A percentile compares a stretch with the other conserved stretches of the same genome.
Evolutionary conservation across 2,329 filamentous ascomycete genomes (phyloP).

Genomic region (Fusarium camptoceras): DNA sequence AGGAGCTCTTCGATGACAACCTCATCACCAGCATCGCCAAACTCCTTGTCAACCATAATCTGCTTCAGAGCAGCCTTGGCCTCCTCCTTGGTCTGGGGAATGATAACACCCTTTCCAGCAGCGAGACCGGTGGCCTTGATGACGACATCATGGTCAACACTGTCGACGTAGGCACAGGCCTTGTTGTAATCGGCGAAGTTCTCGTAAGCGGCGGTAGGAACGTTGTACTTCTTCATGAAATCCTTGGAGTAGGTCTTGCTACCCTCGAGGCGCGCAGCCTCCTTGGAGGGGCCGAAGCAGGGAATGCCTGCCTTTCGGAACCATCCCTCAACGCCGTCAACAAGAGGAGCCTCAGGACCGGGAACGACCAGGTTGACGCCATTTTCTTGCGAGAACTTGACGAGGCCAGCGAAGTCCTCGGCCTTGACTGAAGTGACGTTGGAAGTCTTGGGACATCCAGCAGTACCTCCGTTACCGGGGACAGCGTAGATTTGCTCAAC

Average conservation of each 20-base stretch:
- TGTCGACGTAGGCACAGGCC: slow-evolving; percentile 80
- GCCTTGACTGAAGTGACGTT: slow-evolving; percentile 78
- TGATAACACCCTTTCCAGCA: slow-evolving; percentile 94
- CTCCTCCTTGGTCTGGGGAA: slow-evolving; percentile 84
- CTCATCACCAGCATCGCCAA: slow-evolving; percentile 86
- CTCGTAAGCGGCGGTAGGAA: slow-evolving; percentile 90
- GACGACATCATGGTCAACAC: slow-evolving; percentile 78
- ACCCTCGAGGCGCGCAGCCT: slow-evolving; percentile 90
- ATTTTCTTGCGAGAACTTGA: slow-evolving; percentile 78
- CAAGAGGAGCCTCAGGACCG: slow-evolving; percentile 92
- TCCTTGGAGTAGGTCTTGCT: slow-evolving; percentile 98
- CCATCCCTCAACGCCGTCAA: slow-evolving; percentile 87
- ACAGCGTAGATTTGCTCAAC: slow-evolving; percentile 80
- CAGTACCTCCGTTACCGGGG: slow-evolving; percentile 90
- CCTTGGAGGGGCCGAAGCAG: slow-evolving; percentile 86
- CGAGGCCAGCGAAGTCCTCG: slow-evolving; percentile 82
- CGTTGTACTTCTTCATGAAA: slow-evolving; percentile 92
- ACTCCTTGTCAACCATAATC: slow-evolving; percentile 91
- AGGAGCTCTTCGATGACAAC: slow-evolving; percentile 97
- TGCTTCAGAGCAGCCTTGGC: slow-evolving; percentile 83
- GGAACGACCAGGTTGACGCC: slow-evolving; percentile 86
- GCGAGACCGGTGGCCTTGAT: slow-evolving; percentile 95
- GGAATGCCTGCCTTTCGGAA: slow-evolving; percentile 80
- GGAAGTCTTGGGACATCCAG: slow-evolving; percentile 73
- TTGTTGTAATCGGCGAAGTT: slow-evolving; percentile 85